A percentile compares a stretch with the other conserved stretches of the same genome.
Conservation (phyloP, 768 basidiomycete genomes). For the Suillus hirtellus region DNA sequence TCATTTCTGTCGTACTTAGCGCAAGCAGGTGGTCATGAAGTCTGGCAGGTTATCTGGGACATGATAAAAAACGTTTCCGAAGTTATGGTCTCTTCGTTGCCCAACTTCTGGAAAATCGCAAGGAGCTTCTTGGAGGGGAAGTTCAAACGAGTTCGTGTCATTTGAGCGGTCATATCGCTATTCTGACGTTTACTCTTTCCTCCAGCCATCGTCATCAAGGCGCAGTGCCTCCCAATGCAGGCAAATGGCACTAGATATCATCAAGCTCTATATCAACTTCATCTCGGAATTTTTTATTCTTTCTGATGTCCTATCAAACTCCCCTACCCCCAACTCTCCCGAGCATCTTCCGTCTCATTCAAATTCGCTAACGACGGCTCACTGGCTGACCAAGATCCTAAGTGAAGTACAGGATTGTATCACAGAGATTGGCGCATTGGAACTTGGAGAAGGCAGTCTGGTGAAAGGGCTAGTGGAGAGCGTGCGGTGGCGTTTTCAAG, state of each 20-base stretch:
- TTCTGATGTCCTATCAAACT: slow-evolving; percentile 69
- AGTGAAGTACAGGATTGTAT: slow-evolving; percentile 86
- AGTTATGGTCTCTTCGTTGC: slow-evolving; percentile 77
- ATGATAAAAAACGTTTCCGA: slow-evolving; percentile 90
- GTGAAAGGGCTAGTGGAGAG: slow-evolving; percentile 75
- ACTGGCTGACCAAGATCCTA: slow-evolving; percentile 79
- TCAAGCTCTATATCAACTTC: slow-evolving; percentile 81
- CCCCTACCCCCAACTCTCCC: slow-evolving; percentile 43
- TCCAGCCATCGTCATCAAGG: slow-evolving; percentile 48
- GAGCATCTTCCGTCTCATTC: slow-evolving; percentile 67
- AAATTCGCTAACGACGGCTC: slow-evolving; percentile 78
- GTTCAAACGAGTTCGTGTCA: slow-evolving; percentile 64
- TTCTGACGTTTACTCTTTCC: slow-evolving; percentile 16
- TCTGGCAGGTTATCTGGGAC: slow-evolving; percentile 78
- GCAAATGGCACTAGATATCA: slow-evolving; percentile 85
- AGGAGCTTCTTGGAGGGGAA: slow-evolving; percentile 92
- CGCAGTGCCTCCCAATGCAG: slow-evolving; percentile 83
- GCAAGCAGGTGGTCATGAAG: slow-evolving; percentile 67
- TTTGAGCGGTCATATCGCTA: background rate
- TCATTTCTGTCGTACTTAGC: slow-evolving; percentile 42
- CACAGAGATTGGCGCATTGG: slow-evolving; percentile 76
- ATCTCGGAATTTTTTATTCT: slow-evolving; percentile 85
- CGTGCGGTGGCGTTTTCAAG: slow-evolving; percentile 85
- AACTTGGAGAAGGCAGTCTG: slow-evolving; percentile 75
- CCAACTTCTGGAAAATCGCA: slow-evolving; percentile 93